A percentile compares a stretch with the other conserved stretches of the same genome.
phyloP scores from a whole-genome alignment of 176 grass and related monocot species.

The Carex kokanica region DNA sequence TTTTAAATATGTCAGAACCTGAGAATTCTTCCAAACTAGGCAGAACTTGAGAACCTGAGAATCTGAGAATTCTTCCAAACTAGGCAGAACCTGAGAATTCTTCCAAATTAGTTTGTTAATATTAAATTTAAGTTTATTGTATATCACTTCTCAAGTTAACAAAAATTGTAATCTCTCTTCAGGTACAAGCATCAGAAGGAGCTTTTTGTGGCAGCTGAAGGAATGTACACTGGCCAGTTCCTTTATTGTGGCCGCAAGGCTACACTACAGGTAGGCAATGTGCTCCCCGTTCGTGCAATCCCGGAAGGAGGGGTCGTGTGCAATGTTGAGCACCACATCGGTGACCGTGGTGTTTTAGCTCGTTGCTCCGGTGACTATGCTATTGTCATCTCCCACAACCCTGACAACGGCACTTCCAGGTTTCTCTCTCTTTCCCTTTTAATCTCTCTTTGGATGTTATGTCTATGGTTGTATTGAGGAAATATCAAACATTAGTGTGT shows the following conservation, averaged over 20 bases:
- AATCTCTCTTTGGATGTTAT: not conserved
- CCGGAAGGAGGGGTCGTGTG: constrained; percentile 87
- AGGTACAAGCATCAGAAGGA: constrained; percentile 95
- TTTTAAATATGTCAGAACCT: too few species aligned
- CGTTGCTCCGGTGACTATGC: constrained; percentile 77
- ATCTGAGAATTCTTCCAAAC: too few species aligned
- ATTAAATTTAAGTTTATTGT: not conserved
- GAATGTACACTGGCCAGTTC: constrained; percentile 93
- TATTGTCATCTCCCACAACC: constrained; percentile 91
- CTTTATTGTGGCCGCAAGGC: constrained; percentile 94
- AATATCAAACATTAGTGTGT: not conserved
- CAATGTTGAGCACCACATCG: constrained; percentile 93
- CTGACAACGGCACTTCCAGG: constrained; percentile 87
- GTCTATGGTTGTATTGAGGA: not conserved
- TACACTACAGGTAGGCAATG: constrained; percentile 73
- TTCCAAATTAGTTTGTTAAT: too few species aligned
- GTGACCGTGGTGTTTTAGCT: constrained; percentile 78
- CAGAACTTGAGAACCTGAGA: too few species aligned
- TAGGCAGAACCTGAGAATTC: too few species aligned
- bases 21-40: too few species aligned
- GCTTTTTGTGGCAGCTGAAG: constrained; percentile 86
- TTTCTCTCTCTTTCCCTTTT: not conserved
- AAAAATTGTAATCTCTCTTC: not conserved
- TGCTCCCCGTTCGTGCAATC: constrained; percentile 63
- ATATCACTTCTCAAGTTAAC: not conserved